Evolutionary conservation across 225 moss, liverwort and hornwort genomes (phyloP).

Genomic region (Pseudoscleropodium purum): DNA sequence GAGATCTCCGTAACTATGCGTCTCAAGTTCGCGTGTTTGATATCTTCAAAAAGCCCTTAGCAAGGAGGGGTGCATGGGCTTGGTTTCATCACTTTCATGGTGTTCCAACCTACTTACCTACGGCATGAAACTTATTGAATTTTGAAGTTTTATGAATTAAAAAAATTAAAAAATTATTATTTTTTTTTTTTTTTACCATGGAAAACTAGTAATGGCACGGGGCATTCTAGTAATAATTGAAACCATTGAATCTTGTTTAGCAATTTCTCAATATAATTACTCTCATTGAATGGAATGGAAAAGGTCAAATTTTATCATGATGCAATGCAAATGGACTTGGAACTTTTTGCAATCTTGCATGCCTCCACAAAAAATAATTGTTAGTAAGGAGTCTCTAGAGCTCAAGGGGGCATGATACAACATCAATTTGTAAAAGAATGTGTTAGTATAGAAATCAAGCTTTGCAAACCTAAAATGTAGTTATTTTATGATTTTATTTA

Average conservation of each 20-base stretch:
- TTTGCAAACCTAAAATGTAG: not conserved
- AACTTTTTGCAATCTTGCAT: not conserved
- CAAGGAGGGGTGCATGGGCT: no score
- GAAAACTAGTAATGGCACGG: no score
- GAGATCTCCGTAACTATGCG: no score
- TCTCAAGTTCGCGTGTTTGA: no score
- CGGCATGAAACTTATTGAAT: no score
- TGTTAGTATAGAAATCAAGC: not conserved
- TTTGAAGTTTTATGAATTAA: no score
- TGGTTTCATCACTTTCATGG: no score
- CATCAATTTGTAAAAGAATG: not conserved
- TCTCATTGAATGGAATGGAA: not conserved
- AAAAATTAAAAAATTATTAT: no score
- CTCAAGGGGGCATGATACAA: fast-evolving
- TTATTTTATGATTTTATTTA: not conserved
- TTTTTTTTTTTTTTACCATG: no score
- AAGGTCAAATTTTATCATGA: not conserved
- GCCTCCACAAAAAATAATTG: not conserved
- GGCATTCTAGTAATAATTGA: not conserved
- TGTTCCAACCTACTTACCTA: no score
- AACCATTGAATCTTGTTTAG: fast-evolving
- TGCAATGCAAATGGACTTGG: not conserved
- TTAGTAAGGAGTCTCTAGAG: not conserved
- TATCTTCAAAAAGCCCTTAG: no score
- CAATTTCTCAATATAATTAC: not conserved